Evolutionary conservation across 2,329 filamentous ascomycete species (phyloP), one percentile per base, ranked within the genome.

Genomic region (Hypomyces rosellus): DNA sequence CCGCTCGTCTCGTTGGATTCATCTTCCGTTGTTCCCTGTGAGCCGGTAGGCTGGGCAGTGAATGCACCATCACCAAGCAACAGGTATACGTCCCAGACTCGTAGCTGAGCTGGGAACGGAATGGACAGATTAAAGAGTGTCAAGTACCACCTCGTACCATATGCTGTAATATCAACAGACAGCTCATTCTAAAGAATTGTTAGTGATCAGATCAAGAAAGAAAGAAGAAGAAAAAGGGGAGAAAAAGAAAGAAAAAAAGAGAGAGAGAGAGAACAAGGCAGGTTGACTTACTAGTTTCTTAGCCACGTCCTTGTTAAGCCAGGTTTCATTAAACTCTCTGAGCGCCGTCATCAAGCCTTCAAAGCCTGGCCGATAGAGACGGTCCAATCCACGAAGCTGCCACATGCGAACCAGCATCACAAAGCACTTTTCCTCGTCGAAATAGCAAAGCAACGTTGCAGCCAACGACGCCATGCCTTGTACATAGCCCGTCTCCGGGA

Each of bases 1-100:
- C 89, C 87, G 37, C 59, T 63, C 16, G 60, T 9, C 49, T 50
- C 16, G 57, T 42, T 46, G 49, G 46, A 22, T 48, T 40, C 51
- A 45, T 53, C 34, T 57, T 57, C 3, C 57, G 41, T 22, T 53
- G 59, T 44, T 49, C 48, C 34, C 59, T 38, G 15, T 37, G 54
- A 18, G 47, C 25, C 22, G 39, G 13, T 5, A 44, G 39, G 30
- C 33, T 37, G 34, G 55, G 38, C 45, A 8, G 43, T 41, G 39
- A 44, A 51, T 36, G 18, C 51, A 34, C 5, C 52, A 39, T 64
- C 57, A 4, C 92, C 93, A 12, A 97, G 80, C 13, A 99, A 81
- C 80, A 99, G 89, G 69, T 97, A 97, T 1, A 96, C 88, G 64
- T 99, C 93, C 93, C 93, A 99, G 14, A 99, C 87, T 45, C 93